Evolutionary conservation across 2,329 filamentous ascomycete genomes (phyloP).

Genomic region (Xylariales sp.): DNA sequence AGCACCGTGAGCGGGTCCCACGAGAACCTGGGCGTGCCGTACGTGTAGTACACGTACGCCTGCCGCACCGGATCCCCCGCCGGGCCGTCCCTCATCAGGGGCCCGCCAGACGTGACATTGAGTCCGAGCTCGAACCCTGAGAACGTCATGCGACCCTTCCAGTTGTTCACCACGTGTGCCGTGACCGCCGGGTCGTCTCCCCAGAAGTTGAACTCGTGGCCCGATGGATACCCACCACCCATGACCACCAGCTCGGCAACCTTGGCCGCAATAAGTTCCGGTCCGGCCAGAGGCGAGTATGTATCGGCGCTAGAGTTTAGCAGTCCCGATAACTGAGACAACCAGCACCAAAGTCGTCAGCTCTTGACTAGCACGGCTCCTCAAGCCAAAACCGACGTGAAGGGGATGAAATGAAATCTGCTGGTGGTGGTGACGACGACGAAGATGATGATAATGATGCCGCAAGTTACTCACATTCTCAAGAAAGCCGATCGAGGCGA

Average conservation of each 20-base stretch:
- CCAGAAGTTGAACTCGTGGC: constrained; percentile 45
- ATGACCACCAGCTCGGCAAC: constrained; percentile 46
- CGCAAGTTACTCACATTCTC: constrained; percentile 25
- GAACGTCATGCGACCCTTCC: constrained; percentile 35
- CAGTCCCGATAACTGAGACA: constrained; percentile 34
- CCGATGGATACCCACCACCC: constrained; percentile 45
- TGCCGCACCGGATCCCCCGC: constrained; percentile 27
- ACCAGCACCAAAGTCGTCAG: constrained; percentile 3
- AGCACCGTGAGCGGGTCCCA: constrained; percentile 39
- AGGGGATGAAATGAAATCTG: no score
- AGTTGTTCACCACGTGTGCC: constrained; percentile 40
- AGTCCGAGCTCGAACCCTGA: constrained; percentile 39
- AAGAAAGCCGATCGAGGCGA: constrained; percentile 41
- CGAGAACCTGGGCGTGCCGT: constrained; percentile 25
- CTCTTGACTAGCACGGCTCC: no score
- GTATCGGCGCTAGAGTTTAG: constrained; percentile 38
- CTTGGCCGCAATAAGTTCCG: constrained; percentile 36
- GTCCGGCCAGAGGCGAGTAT: constrained; percentile 32
- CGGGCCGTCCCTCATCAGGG: constrained; percentile 26
- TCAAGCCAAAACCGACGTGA: no score
- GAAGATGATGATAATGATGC: no score
- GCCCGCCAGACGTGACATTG: constrained; percentile 32
- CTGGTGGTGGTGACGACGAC: no score
- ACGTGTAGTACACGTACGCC: constrained; percentile 37
- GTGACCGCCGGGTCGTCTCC: constrained; percentile 31